Evolutionary conservation across 2,329 filamentous ascomycete species (phyloP).

Genomic region (Botrytis tulipae): DNA sequence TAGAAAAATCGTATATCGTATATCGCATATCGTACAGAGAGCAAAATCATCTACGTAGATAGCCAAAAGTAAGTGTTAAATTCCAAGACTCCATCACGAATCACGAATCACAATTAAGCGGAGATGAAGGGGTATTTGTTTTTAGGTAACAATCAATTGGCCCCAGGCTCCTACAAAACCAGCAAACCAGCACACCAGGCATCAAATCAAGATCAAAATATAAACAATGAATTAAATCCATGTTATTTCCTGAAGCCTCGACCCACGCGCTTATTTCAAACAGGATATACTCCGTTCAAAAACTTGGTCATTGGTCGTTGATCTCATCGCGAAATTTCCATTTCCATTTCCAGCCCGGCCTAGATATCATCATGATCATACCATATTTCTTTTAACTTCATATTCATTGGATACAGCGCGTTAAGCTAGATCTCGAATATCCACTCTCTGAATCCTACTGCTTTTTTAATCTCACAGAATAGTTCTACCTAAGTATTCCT

Average conservation of each 20-base stretch:
- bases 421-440: neutral
- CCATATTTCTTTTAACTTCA: neutral
- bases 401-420: neutral
- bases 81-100: neutral
- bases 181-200: neutral
- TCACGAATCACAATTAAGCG: neutral
- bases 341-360: neutral
- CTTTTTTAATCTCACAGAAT: neutral
- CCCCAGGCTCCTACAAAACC: neutral
- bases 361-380: neutral
- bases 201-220: neutral
- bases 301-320: neutral
- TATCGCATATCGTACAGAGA: neutral
- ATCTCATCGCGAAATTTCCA: neutral
- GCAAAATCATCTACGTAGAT: neutral
- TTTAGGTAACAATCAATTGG: neutral
- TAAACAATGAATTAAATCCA: neutral
- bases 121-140: neutral
- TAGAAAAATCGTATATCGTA: neutral
- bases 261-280: neutral
- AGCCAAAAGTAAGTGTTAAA: neutral
- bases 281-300: constrained; percentile 1
- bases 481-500: neutral
- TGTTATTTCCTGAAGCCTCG: neutral
- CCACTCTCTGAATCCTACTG: neutral